These are phyloP conservation scores for Arthrobotrys megalospora DNA, from an alignment of 2,329 filamentous ascomycete species.

Conservation along the genomic window DNA sequence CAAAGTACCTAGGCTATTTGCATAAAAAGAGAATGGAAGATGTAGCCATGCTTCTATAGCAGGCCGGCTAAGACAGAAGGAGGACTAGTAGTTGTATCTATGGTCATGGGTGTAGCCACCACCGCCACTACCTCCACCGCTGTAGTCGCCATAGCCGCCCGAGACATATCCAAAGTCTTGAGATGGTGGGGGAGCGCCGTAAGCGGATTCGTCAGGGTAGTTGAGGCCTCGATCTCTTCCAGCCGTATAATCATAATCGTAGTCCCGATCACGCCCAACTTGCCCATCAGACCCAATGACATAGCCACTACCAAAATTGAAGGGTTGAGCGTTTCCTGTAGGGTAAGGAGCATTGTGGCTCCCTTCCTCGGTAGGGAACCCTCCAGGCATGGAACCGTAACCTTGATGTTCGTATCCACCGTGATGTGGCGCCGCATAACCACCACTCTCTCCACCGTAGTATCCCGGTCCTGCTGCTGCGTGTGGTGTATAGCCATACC, in stretches of 20 bases:
- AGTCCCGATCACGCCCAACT: conserved; percentile 57
- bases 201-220: conserved; percentile 53
- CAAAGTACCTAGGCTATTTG: not conserved
- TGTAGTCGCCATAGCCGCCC: conserved; percentile 51
- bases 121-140: conserved; percentile 24
- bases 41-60: not conserved
- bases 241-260: conserved; percentile 47
- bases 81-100: conserved; percentile 20
- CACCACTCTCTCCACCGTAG: conserved; percentile 39
- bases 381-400: conserved; percentile 39
- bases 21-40: not conserved
- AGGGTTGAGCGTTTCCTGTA: conserved; percentile 47
- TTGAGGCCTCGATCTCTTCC: conserved; percentile 24
- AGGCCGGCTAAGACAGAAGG: not conserved
- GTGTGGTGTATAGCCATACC: conserved; percentile 29
- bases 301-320: conserved; percentile 47
- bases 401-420: conserved; percentile 21
- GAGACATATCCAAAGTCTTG: conserved; percentile 56
- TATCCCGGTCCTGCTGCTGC: conserved; percentile 12
- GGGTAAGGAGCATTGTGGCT: conserved; percentile 45
- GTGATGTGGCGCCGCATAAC: conserved; percentile 7
- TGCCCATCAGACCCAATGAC: conserved; percentile 55
- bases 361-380: conserved; percentile 31
- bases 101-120: conserved; percentile 19
- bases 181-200: conserved; percentile 45